phyloP scores from a whole-genome alignment of 345 rosid genomes.

The Populus ilicifolia region DNA sequence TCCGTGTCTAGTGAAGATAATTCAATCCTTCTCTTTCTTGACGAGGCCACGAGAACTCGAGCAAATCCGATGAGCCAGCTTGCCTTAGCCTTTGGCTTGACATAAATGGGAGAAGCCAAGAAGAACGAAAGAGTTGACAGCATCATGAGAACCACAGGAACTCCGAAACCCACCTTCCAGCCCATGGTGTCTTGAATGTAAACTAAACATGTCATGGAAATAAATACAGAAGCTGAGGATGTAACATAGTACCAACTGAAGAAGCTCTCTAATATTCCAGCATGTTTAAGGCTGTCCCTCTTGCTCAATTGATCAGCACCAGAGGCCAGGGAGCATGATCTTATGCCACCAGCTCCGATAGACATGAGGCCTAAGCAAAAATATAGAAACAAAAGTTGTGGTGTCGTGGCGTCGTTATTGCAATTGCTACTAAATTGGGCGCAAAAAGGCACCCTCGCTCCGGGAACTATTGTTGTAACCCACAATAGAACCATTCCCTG shows the following conservation, averaged over 20 bases:
- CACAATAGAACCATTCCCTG: neutral
- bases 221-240: slow-evolving; percentile 21
- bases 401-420: slow-evolving; percentile 37
- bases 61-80: slow-evolving; percentile 38
- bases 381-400: slow-evolving; percentile 46
- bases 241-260: slow-evolving; percentile 46
- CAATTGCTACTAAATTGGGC: slow-evolving; percentile 29
- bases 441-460: slow-evolving; percentile 51
- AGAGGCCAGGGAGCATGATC: slow-evolving; percentile 64
- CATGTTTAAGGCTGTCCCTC: slow-evolving; percentile 43
- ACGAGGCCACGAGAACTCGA: slow-evolving; percentile 40
- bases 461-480: slow-evolving; percentile 66
- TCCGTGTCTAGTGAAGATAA: slow-evolving; percentile 12
- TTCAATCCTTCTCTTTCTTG: slow-evolving; percentile 21
- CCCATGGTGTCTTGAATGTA: slow-evolving; percentile 46
- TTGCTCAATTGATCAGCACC: slow-evolving; percentile 63
- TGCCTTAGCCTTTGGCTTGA: slow-evolving; percentile 28
- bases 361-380: slow-evolving; percentile 49
- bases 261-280: slow-evolving; percentile 34
- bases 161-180: slow-evolving; percentile 51
- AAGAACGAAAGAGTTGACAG: slow-evolving; percentile 38
- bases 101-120: slow-evolving; percentile 38
- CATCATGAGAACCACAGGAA: slow-evolving; percentile 36
- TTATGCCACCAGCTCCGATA: slow-evolving; percentile 60
- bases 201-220: slow-evolving; percentile 37